Evolutionary conservation across 1,284 basidiomycete genomes (phyloP), one percentile per base, ranked within the genome.

Genomic region (Moesziomyces aphidis): DNA sequence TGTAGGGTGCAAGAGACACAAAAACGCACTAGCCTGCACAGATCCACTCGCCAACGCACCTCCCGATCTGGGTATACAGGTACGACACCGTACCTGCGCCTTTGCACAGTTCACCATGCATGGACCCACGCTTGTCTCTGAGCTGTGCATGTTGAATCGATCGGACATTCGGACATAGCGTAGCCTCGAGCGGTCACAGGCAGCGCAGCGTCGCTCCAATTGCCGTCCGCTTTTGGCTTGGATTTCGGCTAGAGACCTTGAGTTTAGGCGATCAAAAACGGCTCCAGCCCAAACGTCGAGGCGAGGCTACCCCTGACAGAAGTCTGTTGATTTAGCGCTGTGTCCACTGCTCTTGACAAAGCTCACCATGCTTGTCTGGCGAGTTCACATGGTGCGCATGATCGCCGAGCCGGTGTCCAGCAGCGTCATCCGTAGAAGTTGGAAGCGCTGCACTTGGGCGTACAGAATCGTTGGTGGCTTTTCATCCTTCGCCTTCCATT

Each of bases 371-470:
- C 19, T 48, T 31, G 24, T 13, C 1, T 22, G 23, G 47, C 47
- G 31, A 34, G 13, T 26, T 48, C 47, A 28, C 47, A 48, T 45
- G 24, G 26, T 26, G 26, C 34, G 52, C 52, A 54, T 54, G 43
- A 54, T 54, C 44, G 52, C 52, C 52, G 52, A 54, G 47, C 23
- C 19, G 8, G 26, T 28, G 6, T 28, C 26, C 5, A 19, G 10
- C 11, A 34, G 10, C 31, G 31, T 34, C 31, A 34, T 34, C 39
- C 6, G 17, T 42, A 42, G 39, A 42, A 42, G 39, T 42, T 42
- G 15, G 19, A 34, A 34, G 31, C 13, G 31, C 31, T 13, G 31
- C 31, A 34, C 31, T 34, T 34, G 31, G 31, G 31, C 31, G 31
- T 34, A 34, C 31, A 34, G 3, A 10, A 34, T 11, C 10, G 31